Evolutionary conservation across 164 flowering plant genomes (phyloP).

Genomic region (Chimonanthus praecox): DNA sequence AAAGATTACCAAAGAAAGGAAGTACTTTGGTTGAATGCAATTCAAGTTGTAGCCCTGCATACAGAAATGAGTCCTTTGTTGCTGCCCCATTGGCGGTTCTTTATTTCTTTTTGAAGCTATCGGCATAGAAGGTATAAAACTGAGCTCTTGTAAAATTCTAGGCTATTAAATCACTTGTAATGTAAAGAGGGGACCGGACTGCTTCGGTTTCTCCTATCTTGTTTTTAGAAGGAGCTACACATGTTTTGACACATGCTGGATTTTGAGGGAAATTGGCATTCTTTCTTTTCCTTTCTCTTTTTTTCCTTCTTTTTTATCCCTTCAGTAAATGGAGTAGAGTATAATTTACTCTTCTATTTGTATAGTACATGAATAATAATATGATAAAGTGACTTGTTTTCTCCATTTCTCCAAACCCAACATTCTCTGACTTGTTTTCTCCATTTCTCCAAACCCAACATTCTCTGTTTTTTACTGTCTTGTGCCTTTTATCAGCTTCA

Average conservation of each 20-base stretch:
- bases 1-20: background rate
- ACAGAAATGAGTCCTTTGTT: constrained; percentile 5
- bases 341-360: constrained; percentile 1
- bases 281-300: background rate
- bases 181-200: constrained; percentile 3
- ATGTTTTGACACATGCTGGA: constrained; percentile 7
- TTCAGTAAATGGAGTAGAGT: background rate
- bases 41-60: constrained; percentile 1
- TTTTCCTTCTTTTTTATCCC: background rate
- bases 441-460: background rate
- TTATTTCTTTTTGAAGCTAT: background rate
- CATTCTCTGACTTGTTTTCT: background rate
- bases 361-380: constrained; percentile 3
- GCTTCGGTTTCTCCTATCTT: constrained; percentile 5
- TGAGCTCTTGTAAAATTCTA: constrained; percentile 12
- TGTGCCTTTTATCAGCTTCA: background rate
- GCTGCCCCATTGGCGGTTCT: constrained; percentile 1
- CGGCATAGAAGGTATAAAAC: background rate
- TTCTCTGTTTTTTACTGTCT: background rate
- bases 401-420: background rate
- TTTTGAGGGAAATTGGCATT: constrained; percentile 14
- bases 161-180: constrained; percentile 9
- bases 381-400: background rate
- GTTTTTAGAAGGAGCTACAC: background rate
- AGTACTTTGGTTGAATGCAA: background rate